Evolutionary conservation across 345 rosid species (phyloP), one percentile per base, ranked within the genome.

Genomic region (Arabis hirsuta): DNA sequence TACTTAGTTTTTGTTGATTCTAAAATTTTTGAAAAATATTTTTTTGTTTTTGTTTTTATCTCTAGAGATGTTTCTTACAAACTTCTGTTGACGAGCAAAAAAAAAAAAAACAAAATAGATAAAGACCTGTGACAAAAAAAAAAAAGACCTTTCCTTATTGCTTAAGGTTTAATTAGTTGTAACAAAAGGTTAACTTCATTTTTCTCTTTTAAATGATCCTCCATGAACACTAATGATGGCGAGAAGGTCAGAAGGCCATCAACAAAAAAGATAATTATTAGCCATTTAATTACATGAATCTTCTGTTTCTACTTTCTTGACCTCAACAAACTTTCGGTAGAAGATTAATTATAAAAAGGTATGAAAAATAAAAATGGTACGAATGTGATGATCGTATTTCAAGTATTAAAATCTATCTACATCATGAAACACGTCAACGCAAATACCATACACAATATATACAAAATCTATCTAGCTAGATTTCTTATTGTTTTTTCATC

Each of bases 251-350:
- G 65, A 64, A 46, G 56, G 43, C 36, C 64, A 42, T 32, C 3
- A 13, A 38, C 57, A 65, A 54, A 9, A 22, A 45, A 45, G 8
- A 5, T 42, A 2, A 55, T 32, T 72, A 12, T 10, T 42, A 32
- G n/a, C 42, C 39, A 44, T 62, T 67, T 68, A 5, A 22, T 54
- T 53, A 54, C 52, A 26, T 59, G 20, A 43, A 43, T 44, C 39
- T 69, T 61, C 14, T 27, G 6, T 45, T 29, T 45, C 16, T 4
- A 34, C 79, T 75, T 34, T 34, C 31, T 75, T 75, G 43, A 75
- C 57, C 22, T 36, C 64, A 53, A 67, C 36, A 54, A 68, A 46
- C 79, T 75, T 69, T 75, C 79, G 59, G 65, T 62, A 62, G 38
- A 62, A 61, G 69, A 45, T 34, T 54, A 61, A 69, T 68, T 9